These are phyloP conservation scores for Pestalotiopsis sp. DNA, from an alignment of 2,329 filamentous ascomycete species.

Conservation along the genomic window DNA sequence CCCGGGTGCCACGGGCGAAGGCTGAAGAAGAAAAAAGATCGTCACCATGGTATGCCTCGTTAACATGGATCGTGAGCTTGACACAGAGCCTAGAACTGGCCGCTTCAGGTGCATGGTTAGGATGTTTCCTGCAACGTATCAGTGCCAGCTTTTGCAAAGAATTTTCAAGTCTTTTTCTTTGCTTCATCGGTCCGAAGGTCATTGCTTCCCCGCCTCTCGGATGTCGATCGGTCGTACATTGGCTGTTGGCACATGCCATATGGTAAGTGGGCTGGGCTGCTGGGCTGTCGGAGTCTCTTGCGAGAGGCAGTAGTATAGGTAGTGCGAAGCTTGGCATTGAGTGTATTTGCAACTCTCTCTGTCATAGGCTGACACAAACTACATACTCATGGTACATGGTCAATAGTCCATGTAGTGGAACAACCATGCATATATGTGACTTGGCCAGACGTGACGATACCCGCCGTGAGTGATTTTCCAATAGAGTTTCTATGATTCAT, in stretches of 20 bases:
- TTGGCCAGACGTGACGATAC: background rate
- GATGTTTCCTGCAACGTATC: background rate
- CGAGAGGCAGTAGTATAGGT: background rate
- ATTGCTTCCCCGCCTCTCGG: background rate
- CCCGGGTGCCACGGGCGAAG: background rate
- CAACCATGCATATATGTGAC: background rate
- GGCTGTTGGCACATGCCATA: too few relatives aligned
- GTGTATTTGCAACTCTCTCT: background rate
- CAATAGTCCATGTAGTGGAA: conserved; percentile 3
- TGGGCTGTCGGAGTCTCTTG: background rate
- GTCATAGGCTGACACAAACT: background rate
- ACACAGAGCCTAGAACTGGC: background rate
- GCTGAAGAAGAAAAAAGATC: background rate
- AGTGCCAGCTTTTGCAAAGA: background rate
- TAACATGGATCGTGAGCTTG: background rate
- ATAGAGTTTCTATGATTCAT: background rate
- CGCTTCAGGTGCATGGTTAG: background rate
- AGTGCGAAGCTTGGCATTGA: background rate
- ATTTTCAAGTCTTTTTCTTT: background rate
- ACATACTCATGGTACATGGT: background rate
- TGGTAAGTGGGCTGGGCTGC: too few relatives aligned
- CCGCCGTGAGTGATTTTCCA: background rate
- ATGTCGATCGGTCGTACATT: background rate
- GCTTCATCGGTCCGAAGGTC: background rate
- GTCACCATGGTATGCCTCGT: background rate